Evolutionary conservation across 495 filamentous ascomycete species (phyloP).

Genomic region (Parathielavia appendiculata): DNA sequence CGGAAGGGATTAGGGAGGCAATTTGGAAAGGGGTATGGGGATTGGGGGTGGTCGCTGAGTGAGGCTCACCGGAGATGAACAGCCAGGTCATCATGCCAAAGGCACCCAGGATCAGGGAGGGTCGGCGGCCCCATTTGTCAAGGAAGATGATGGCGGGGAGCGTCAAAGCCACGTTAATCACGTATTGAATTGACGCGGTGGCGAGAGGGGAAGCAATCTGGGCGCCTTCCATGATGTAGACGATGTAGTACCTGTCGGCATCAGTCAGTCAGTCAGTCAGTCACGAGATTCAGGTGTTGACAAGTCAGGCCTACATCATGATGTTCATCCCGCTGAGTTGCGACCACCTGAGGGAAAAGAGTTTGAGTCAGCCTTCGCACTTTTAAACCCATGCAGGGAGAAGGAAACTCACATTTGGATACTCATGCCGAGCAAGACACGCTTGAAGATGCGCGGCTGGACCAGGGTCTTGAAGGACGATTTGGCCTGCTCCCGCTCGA

Average conservation of each 20-base stretch:
- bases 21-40: slow-evolving; percentile 35
- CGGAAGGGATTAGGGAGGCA: slow-evolving; percentile 30
- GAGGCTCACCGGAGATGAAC: slow-evolving; percentile 67
- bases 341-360: slow-evolving; percentile 40
- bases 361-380: not conserved
- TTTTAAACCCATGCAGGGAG: not conserved
- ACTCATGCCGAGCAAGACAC: slow-evolving; percentile 64
- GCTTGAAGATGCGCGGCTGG: slow-evolving; percentile 59
- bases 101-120: slow-evolving; percentile 67
- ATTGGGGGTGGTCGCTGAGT: no score
- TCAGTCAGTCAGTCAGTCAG: not conserved
- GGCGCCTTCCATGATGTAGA: slow-evolving; percentile 68
- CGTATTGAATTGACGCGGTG: slow-evolving; percentile 70
- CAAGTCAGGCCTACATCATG: slow-evolving; percentile 45
- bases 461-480: slow-evolving; percentile 54
- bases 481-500: slow-evolving; percentile 56
- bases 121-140: slow-evolving; percentile 71
- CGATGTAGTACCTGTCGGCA: slow-evolving; percentile 57
- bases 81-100: slow-evolving; percentile 67
- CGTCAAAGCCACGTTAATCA: slow-evolving; percentile 62
- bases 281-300: not conserved
- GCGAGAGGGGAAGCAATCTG: slow-evolving; percentile 60
- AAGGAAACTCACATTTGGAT: slow-evolving; percentile 57
- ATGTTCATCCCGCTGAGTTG: slow-evolving; percentile 73
- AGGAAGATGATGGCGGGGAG: slow-evolving; percentile 69